Evolutionary conservation across 2,329 filamentous ascomycete species (phyloP).

Genomic region (Atkinsonella hypoxylon): DNA sequence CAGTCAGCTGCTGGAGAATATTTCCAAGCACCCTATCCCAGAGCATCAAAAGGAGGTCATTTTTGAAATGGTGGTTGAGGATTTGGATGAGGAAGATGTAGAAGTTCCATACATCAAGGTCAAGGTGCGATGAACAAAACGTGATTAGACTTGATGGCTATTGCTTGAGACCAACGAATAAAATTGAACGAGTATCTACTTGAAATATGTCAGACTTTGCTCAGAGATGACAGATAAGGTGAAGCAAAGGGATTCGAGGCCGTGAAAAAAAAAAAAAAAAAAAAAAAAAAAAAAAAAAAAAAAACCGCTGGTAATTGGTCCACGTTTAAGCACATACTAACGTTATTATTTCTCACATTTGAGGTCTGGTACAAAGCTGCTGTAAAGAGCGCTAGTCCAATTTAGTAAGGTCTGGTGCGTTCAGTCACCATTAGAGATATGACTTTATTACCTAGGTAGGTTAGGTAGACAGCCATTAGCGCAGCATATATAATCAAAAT

Average conservation of each 20-base stretch:
- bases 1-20: slow-evolving; percentile 74
- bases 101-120: slow-evolving; percentile 96
- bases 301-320: too few relatives aligned
- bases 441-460: too few relatives aligned
- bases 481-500: neutral
- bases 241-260: too few relatives aligned
- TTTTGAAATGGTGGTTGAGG: slow-evolving; percentile 90
- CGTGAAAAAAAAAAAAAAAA: too few relatives aligned
- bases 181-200: neutral
- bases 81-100: slow-evolving; percentile 80
- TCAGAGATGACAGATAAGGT: too few relatives aligned
- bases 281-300: too few relatives aligned
- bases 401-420: too few relatives aligned
- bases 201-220: neutral
- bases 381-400: neutral
- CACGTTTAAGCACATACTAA: too few relatives aligned
- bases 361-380: neutral
- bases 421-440: too few relatives aligned
- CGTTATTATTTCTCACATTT: too few relatives aligned
- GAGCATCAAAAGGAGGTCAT: slow-evolving; percentile 90
- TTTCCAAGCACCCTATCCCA: slow-evolving; percentile 87
- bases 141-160: slow-evolving; percentile 7
- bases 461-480: neutral
- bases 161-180: neutral
- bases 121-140: slow-evolving; percentile 37